Evolutionary conservation across 2,329 filamentous ascomycete species (phyloP), one percentile per base, ranked within the genome.

Genomic region (Colletotrichum navitas): DNA sequence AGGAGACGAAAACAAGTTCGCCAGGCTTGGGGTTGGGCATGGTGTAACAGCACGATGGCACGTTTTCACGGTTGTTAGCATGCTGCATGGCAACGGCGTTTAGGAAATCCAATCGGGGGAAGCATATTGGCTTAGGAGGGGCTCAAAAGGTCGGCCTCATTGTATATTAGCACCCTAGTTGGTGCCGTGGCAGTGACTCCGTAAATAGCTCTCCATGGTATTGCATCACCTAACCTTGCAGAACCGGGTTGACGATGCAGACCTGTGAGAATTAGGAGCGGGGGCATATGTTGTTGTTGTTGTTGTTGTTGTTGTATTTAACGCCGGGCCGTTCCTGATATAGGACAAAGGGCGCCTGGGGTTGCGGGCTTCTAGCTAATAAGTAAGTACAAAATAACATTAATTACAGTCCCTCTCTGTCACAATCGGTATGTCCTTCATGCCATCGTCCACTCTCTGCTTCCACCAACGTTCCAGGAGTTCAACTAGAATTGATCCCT

Each of bases 1-100:
- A 71, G 52, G 61, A 45, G 32, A 74, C 56, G 64, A 73, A 39
- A 52, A 36, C 56, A 67, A 36, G 47, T 61, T 63, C 29, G 65
- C 60, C 69, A 69, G 41, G 45, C 52, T 72, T 56, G 58, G 47
- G 32, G 66, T 69, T 63, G 45, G 43, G 62, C 65, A 63, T 55
- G 68, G 63, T 63, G 66, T 63, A 70, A 66, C 66, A 74, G 62
- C 70, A 74, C 72, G 65, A 66, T 69, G 63, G 63, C 59, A 69
- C 60, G 58, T 51, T 36, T 60, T 65, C 55, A 69, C 59, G 61
- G 58, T 71, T 58, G 59, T 68, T 63, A 75, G 75, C 74, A 79
- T 77, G 77, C 73, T 79, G 79, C 79, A 81, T 81, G 79, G 80
- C 77, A 78, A 76, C 71, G 79, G 79, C 79, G 79, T 74, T 74